Percentiles rank a stretch among this genome's conserved stretches.
Evolutionary conservation across 1,139 yeast species (phyloP).

Genomic region (Sugiyamaella japonica): DNA sequence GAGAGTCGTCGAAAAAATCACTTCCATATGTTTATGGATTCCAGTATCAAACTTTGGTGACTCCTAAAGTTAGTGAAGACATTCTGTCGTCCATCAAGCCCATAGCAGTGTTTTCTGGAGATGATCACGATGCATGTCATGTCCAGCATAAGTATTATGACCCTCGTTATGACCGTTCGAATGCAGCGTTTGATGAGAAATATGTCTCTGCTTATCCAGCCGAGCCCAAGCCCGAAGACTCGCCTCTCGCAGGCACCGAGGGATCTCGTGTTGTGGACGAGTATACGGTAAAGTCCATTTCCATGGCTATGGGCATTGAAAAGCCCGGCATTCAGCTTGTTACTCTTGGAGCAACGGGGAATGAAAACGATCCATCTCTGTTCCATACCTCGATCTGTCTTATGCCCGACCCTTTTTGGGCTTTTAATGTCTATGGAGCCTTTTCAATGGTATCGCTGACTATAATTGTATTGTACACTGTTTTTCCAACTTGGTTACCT

Average conservation of each 20-base stretch:
- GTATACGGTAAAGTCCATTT: slow-evolving; percentile 81
- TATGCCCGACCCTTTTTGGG: slow-evolving; percentile 66
- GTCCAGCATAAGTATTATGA: slow-evolving; percentile 55
- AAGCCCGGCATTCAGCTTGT: slow-evolving; percentile 84
- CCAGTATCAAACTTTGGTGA: slow-evolving; percentile 77
- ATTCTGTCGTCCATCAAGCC: slow-evolving; percentile 64
- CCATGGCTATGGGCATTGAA: slow-evolving; percentile 89
- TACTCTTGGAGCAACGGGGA: slow-evolving; percentile 47
- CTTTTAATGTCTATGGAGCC: slow-evolving; percentile 41
- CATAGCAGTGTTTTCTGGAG: slow-evolving; percentile 76
- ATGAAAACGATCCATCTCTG: slow-evolving; percentile 31
- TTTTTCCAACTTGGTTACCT: slow-evolving; percentile 19
- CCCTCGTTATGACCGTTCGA: slow-evolving; percentile 6
- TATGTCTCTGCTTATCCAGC: slow-evolving; percentile 2
- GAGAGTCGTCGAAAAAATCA: slow-evolving; percentile 57
- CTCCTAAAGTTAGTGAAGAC: slow-evolving; percentile 55
- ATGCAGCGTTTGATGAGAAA: slow-evolving; percentile 5
- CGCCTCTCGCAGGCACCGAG: slow-evolving; percentile 18
- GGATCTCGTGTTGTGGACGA: slow-evolving; percentile 49
- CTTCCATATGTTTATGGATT: slow-evolving; percentile 64
- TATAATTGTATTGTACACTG: slow-evolving; percentile 22
- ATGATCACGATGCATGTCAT: slow-evolving; percentile 95
- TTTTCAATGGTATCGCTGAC: slow-evolving; percentile 28
- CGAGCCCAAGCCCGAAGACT: slow-evolving; percentile 17
- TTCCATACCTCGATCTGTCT: slow-evolving; percentile 62